Evolutionary conservation across 805 yeast species (phyloP), one percentile per base, ranked within the genome.

Genomic region (Tetrapisispora pingtungensis): DNA sequence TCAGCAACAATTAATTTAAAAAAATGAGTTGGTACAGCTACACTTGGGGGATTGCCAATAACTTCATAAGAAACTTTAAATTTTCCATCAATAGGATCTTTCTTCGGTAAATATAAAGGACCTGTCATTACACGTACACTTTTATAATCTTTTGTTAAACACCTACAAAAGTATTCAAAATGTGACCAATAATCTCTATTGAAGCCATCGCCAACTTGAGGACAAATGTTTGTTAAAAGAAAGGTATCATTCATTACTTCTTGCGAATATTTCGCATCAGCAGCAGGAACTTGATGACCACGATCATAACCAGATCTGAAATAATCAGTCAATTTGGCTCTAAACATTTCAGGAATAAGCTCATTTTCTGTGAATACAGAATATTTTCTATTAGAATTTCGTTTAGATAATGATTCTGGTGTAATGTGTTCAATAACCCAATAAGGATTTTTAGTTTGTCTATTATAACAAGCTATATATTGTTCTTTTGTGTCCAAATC

Each of bases 131-230:
- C 73, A 51, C 97, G 72, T 12, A 93, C 96, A 40, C 79, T 73
- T 40, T 74, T 75, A 62, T 84, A 93, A 42, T 71, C 69, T n/a
- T 67, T 56, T 5, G 95, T 84, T 49, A 90, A 72, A 44, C 85
- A 72, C 49, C 98, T 73, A 38, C 81, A 78, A 60, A 93, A 93
- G 56, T 84, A 84, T 64, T 93, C 98, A 47, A 93, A 78, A 62
- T 88, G 96, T 0, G 97, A 95, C 98, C 98, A 93, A 62, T 93
- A 84, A 61, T 93, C 97, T 55, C 98, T 74, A 66, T 93, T 93
- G 69, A 93, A 93, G 0, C 98, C 98, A 5, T 83, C 95, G 3
- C 98, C 98, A 3, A 93, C 96, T 63, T 93, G 98, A 1, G 98
- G 98, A 7, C 94, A 77, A 73, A 93, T 90, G 64, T 93, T 93